Percentiles rank a stretch among this genome's conserved stretches.
Conservation (phyloP, 1,139 yeast genomes). For the Geotrichum citri-aurantii region DNA sequence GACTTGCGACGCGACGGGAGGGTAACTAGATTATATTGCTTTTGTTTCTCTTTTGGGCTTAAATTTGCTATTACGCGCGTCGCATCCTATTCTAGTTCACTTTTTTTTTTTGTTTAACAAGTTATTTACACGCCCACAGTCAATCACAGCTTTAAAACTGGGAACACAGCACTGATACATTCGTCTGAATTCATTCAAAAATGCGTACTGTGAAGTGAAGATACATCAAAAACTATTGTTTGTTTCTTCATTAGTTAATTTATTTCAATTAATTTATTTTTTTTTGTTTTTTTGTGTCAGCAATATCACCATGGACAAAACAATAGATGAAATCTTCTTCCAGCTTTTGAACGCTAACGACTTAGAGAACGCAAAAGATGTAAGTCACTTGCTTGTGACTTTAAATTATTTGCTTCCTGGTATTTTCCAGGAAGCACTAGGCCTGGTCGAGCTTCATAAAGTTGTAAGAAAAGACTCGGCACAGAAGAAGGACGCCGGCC, state of each 20-base stretch:
- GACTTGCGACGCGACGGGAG: constrained; percentile 14
- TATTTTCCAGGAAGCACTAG: constrained; percentile 23
- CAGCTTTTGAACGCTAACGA: not conserved
- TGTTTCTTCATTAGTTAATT: not conserved
- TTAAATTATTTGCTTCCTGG: constrained; percentile 27
- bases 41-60: not conserved
- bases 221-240: not conserved
- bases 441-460: constrained; percentile 22
- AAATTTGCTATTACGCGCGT: not conserved
- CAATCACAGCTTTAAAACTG: not conserved
- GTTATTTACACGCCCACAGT: not conserved
- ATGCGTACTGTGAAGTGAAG: not conserved
- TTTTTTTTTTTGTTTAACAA: not conserved
- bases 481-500: not conserved
- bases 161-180: not conserved
- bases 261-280: no score
- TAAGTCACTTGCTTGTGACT: constrained; percentile 21
- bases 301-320: constrained; percentile 7
- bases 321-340: constrained; percentile 8
- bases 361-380: constrained; percentile 6
- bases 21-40: constrained; percentile 6
- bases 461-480: constrained; percentile 6
- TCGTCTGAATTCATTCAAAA: not conserved
- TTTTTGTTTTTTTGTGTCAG: no score
- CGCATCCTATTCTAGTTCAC: not conserved